phyloP scores from a whole-genome alignment of 106 monocot species.

The Dendrobium officinale region DNA sequence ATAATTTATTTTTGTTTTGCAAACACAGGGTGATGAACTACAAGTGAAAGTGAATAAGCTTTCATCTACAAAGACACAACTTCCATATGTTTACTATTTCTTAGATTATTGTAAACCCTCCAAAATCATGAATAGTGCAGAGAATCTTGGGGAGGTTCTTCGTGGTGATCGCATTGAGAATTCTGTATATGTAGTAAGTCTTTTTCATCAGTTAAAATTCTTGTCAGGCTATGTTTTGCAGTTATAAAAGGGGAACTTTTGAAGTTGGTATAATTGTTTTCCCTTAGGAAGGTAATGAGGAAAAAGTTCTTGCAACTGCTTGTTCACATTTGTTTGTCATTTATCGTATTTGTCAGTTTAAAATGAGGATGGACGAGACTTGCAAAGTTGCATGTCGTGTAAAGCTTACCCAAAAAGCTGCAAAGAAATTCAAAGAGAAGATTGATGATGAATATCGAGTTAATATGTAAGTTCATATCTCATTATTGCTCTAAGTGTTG shows the following conservation, averaged over 20 bases:
- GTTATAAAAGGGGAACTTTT: too few species aligned
- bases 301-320: too few species aligned
- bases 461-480: constrained; percentile 40
- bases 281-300: too few species aligned
- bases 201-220: too few species aligned
- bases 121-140: constrained; percentile 65
- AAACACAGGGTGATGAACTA: constrained; percentile 66
- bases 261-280: too few species aligned
- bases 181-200: constrained; percentile 56
- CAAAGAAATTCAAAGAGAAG: constrained; percentile 60
- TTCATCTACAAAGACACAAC: constrained; percentile 91
- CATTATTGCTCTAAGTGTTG: neutral
- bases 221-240: too few species aligned
- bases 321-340: neutral
- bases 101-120: constrained; percentile 69
- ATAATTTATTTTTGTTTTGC: neutral
- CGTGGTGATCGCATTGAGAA: constrained; percentile 93
- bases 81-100: constrained; percentile 88
- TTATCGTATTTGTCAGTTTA: constrained; percentile 27
- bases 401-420: constrained; percentile 34
- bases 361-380: constrained; percentile 42
- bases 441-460: constrained; percentile 76
- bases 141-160: constrained; percentile 86
- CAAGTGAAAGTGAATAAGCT: constrained; percentile 89
- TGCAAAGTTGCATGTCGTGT: constrained; percentile 44